Base-by-base conservation (phyloP, 352 stramenopile genomes). In the Phytophthora tentaculata region DNA sequence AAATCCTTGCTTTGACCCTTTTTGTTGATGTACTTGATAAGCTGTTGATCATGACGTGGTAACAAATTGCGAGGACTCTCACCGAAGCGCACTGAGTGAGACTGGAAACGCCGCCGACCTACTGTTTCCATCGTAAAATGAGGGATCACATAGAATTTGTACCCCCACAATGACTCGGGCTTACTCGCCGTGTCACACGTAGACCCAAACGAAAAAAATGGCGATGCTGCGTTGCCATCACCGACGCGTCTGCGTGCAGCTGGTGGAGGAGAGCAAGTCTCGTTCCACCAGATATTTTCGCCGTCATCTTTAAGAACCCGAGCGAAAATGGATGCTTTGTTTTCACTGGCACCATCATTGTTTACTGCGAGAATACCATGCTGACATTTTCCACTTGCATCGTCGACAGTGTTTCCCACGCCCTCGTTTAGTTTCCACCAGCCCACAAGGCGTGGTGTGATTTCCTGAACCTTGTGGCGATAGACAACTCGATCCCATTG, bases 11-110 rank as follows among this genome's bases (percentile, higher is more conserved):
- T 55, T 41, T 77, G 56, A 3, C 74, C 71, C 23, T 77, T 76
- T 41, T 90, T 86, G 73, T 95, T 95, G 19, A 91, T 74, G 58
- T 88, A 95, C 57, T 91, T 86, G 51, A 91, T 78, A 4, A 95
- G 39, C 35, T 95, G 81, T 12, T 84, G 73, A 58, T 93, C 83
- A 35, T 90, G 72, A 1, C 81, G 80, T 2, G 69, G 63, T 35
- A 76, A 39, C 12, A 71, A 53, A 3, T 61, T 67, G n/a, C 24
- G 44, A 35, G 56, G 43, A 12, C 32, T 55, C 14, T 74, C 73
- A 39, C 56, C 39, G 39, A 77, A 75, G 23, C 60, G 67, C 19
- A 76, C 29, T 3, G 64, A 59, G 14, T 76, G 69, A 13, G 80
- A 76, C 29, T 80, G 64, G 35, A 92, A 90, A 12, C 71, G 71